Evolutionary conservation across 192 early-diverging fungal species (phyloP).

Genomic region (Linnemannia elongata): DNA sequence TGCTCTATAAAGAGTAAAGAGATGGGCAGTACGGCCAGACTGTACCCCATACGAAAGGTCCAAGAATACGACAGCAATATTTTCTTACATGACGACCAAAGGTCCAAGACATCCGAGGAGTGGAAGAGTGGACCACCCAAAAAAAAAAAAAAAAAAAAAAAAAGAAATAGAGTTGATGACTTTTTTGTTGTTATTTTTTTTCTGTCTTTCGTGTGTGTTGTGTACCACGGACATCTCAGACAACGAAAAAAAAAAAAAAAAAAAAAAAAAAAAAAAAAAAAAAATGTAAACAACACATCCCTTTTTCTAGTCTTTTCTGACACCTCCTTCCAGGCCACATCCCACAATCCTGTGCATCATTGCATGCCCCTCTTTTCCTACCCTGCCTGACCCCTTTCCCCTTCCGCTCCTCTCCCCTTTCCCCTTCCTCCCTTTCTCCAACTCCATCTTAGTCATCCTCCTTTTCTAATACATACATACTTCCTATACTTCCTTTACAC

Average conservation of each 20-base stretch:
- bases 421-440: not conserved
- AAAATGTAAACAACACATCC: not conserved
- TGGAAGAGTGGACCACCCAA: no score
- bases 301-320: slow-evolving; percentile 20
- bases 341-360: not conserved
- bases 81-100: no score
- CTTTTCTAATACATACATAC: not conserved
- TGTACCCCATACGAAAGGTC: no score
- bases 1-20: no score
- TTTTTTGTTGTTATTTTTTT: no score
- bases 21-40: no score
- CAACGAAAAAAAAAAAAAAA: slow-evolving; percentile 2
- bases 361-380: not conserved
- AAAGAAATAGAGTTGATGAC: not conserved
- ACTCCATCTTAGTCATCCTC: not conserved
- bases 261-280: slow-evolving; percentile 7
- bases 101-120: no score
- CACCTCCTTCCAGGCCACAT: not conserved
- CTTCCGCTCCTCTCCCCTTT: no score
- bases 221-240: not conserved
- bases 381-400: not conserved
- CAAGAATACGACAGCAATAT: no score
- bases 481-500: no score
- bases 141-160: slow-evolving; percentile 12
- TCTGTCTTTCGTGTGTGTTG: no score